Evolutionary conservation across 352 stramenopile species (phyloP).

Genomic region (Pythium monospermum): DNA sequence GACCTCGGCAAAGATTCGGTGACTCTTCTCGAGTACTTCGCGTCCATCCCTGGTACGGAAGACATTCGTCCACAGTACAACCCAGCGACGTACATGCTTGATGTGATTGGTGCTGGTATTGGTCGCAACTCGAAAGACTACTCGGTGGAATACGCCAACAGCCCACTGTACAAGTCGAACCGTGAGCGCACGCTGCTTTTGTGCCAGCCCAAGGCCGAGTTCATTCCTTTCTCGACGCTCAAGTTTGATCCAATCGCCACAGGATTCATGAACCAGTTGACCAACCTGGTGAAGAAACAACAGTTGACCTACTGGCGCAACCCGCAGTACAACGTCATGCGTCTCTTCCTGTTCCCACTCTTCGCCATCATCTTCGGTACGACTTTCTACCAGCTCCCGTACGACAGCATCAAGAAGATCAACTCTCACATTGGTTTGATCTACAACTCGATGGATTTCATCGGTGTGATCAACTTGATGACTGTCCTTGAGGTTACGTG

Average conservation of each 20-base stretch:
- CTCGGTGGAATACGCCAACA: constrained; percentile 46
- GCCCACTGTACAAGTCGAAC: constrained; percentile 25
- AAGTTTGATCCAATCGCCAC: constrained; percentile 45
- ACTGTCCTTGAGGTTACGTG: constrained; percentile 54
- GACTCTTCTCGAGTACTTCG: constrained; percentile 51
- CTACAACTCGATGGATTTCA: constrained; percentile 69
- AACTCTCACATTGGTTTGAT: constrained; percentile 60
- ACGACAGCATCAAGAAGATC: constrained; percentile 27
- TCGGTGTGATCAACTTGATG: constrained; percentile 55
- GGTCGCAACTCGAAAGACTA: constrained; percentile 49
- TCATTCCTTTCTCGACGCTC: constrained; percentile 38
- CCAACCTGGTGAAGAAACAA: constrained; percentile 28
- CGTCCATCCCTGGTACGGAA: constrained; percentile 64
- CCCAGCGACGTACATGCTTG: constrained; percentile 88
- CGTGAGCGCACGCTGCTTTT: constrained; percentile 20
- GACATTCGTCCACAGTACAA: constrained; percentile 80
- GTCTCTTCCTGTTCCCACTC: constrained; percentile 43
- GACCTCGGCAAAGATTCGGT: constrained; percentile 38
- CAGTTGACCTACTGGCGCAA: constrained; percentile 47
- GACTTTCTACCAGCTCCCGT: constrained; percentile 44
- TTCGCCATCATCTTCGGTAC: constrained; percentile 50
- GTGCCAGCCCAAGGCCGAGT: constrained; percentile 9
- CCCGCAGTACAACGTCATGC: constrained; percentile 49
- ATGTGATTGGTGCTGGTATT: constrained; percentile 71
- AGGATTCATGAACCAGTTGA: constrained; percentile 33